Conservation (phyloP, 805 yeast genomes). For the Nakazawaea populi region DNA sequence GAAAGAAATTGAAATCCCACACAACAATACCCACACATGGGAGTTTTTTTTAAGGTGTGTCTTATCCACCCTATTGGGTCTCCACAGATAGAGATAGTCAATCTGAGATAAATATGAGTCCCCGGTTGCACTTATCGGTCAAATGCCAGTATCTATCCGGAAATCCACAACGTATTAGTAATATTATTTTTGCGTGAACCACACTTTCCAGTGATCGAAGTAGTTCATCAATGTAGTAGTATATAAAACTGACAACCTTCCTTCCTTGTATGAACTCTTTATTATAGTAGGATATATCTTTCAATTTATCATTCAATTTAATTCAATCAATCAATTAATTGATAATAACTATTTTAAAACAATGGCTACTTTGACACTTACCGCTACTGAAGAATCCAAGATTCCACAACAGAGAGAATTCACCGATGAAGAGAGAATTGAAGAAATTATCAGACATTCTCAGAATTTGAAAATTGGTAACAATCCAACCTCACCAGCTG, state of each 20-base stretch:
- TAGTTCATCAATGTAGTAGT: not conserved
- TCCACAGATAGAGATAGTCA: too few species aligned
- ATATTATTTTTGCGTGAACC: not conserved
- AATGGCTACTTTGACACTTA: constrained; percentile 14
- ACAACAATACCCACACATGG: not conserved
- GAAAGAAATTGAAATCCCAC: not conserved
- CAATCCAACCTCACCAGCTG: constrained; percentile 1
- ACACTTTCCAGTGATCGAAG: not conserved
- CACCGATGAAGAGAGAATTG: constrained; percentile 18
- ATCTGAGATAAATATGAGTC: too few species aligned
- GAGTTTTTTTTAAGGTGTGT: too few species aligned
- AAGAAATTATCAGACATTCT: constrained; percentile 15
- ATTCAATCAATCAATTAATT: too few species aligned
- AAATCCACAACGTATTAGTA: not conserved
- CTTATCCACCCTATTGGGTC: too few species aligned
- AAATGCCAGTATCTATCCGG: not conserved
- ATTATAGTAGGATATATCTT: too few species aligned
- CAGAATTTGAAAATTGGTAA: constrained; percentile 12
- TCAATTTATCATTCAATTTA: too few species aligned
- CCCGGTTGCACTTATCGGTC: not conserved
- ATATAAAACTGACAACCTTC: not conserved
- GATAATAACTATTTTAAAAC: not conserved
- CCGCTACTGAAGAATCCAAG: not conserved
- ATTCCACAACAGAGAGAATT: constrained; percentile 8
- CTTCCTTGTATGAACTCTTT: too few species aligned